phyloP scores from a whole-genome alignment of 257 asterid species.

The Capsicum chinense region DNA sequence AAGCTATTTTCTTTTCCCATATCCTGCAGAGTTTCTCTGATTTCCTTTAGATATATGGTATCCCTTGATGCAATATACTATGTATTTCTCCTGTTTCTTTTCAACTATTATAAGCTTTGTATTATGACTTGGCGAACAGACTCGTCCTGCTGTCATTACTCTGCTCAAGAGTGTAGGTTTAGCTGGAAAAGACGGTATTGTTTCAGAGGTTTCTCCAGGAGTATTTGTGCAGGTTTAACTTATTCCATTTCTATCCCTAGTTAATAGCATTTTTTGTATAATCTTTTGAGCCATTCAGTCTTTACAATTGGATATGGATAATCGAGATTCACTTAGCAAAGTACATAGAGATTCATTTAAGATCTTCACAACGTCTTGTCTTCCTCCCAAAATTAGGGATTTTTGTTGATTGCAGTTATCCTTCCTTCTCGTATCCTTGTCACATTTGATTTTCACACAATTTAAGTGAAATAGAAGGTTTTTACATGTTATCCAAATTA shows the following conservation, averaged over 20 bases:
- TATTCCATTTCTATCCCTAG: background rate
- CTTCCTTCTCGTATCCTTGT: background rate
- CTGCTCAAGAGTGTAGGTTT: slow-evolving; percentile 71
- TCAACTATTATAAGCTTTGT: slow-evolving; percentile 30
- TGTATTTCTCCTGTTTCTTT: slow-evolving; percentile 22
- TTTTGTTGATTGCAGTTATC: background rate
- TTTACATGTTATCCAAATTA: background rate
- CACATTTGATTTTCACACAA: background rate
- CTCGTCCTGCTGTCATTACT: slow-evolving; percentile 84
- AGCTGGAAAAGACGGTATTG: slow-evolving; percentile 78
- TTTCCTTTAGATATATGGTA: slow-evolving; percentile 30
- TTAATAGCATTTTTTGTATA: background rate
- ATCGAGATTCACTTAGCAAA: slow-evolving; percentile 4
- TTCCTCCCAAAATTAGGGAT: background rate
- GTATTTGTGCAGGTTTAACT: slow-evolving; percentile 84
- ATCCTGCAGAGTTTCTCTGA: slow-evolving; percentile 28
- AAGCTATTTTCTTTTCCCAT: slow-evolving; percentile 8
- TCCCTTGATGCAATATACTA: slow-evolving; percentile 30
- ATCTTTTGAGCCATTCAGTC: background rate
- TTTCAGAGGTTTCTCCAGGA: slow-evolving; percentile 86
- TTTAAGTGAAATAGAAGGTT: background rate
- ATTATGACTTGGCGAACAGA: slow-evolving; percentile 48
- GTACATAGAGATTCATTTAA: background rate
- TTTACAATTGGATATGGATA: slow-evolving; percentile 26
- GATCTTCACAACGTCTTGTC: slow-evolving; percentile 14